Evolutionary conservation across 2,329 filamentous ascomycete genomes (phyloP), one percentile per base, ranked within the genome.

Genomic region (Aschersonia sp.): DNA sequence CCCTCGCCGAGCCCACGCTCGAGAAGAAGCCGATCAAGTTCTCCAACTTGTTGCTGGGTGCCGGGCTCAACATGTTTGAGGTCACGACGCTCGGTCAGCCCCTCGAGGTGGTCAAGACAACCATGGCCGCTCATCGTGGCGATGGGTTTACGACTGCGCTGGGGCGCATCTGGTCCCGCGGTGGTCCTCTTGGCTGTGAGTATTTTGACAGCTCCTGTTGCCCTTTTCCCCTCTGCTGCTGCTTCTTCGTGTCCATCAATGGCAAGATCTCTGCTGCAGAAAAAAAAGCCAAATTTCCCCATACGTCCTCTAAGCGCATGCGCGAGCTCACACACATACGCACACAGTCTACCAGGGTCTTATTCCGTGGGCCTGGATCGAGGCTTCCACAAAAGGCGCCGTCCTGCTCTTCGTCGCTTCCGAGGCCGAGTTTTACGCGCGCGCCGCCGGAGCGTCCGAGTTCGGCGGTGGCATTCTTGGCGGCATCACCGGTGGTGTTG

Each of bases 21-120:
- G 89, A 95, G 83, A 97, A 97, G 85, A 97, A 97, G 81, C 92
- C 92, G 56, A 79, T 98, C 79, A 97, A 95, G 81, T 97, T 97
- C 78, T 95, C 88, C 75, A 98, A 98, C 74, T 70, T 98, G 78
- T 75, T 98, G 62, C 80, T 95, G 60, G 89, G 89, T 63, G 86
- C 87, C 64, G 87, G 88, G 59, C 79, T 95, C 71, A 95, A 95
- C 77, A 73, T 95, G 79, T 95, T 95, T 68, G 89, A 95, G 81
- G 74, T 84, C 63, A 78, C 73, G 54, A 76, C 74, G 50, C 67
- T 76, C 55, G 71, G 72, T 56, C 76, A 94, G 79, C 92, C 92
- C 57, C 78, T 98, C 67, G 92, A 98, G 77, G 92, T 98, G 70
- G 79, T 86, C 76, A 98, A 98, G 85, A 98, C 92, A 62, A 97